Conservation (phyloP, 345 rosid species). For the Odontarrhena argentea region DNA sequence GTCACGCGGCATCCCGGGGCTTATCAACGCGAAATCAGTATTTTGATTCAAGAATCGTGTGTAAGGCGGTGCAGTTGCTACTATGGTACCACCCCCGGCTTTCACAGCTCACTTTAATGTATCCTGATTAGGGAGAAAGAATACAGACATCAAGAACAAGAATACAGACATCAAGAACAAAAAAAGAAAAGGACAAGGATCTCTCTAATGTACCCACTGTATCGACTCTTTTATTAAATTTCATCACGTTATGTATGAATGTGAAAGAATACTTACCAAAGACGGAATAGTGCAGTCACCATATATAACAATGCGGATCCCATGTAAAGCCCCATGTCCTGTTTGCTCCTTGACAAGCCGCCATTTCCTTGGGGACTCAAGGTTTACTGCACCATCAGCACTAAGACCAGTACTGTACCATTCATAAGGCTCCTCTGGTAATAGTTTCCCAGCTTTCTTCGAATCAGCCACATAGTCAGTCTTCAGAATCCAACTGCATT, state of each 20-base stretch:
- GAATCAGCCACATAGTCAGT: slow-evolving; percentile 74
- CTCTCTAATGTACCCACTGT: slow-evolving; percentile 4
- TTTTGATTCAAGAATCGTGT: slow-evolving; percentile 68
- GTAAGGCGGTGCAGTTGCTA: slow-evolving; percentile 97
- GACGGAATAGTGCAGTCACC: slow-evolving; percentile 91
- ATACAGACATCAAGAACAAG: neutral
- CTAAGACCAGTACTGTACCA: slow-evolving; percentile 75
- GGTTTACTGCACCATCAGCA: slow-evolving; percentile 78
- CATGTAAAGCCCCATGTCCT: slow-evolving; percentile 90
- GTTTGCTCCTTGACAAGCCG: slow-evolving; percentile 74
- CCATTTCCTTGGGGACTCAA: slow-evolving; percentile 94
- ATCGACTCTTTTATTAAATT: neutral
- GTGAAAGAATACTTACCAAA: slow-evolving; percentile 59
- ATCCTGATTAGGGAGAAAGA: slow-evolving; percentile 54
- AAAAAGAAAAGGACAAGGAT: neutral
- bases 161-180: slow-evolving; percentile 8
- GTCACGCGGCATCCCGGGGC: slow-evolving; percentile 70
- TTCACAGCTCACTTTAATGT: slow-evolving; percentile 90
- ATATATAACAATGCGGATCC: slow-evolving; percentile 71
- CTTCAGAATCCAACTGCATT: slow-evolving; percentile 92
- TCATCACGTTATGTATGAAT: slow-evolving; percentile 14
- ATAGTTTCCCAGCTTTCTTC: slow-evolving; percentile 68
- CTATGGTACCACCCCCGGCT: slow-evolving; percentile 87
- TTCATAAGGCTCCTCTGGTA: slow-evolving; percentile 83
- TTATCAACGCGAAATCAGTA: slow-evolving; percentile 76